Percentiles rank a stretch among this genome's conserved stretches.
Evolutionary conservation across 768 basidiomycete genomes (phyloP).

Genomic region (Lyophyllum shimeji): DNA sequence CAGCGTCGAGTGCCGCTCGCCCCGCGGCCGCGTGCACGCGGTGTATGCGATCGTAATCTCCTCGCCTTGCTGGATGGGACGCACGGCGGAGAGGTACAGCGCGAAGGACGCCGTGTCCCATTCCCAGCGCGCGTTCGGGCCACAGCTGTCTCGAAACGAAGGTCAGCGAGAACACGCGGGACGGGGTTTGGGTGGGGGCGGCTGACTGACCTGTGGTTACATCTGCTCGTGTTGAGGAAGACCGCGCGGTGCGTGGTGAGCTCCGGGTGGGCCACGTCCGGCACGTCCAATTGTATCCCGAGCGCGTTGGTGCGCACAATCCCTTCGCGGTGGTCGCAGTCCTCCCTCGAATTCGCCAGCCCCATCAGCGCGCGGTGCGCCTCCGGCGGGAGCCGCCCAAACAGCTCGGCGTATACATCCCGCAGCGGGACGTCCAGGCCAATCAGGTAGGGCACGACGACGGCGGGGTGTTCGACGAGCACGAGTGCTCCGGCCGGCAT

Average conservation of each 20-base stretch:
- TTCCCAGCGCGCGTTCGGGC: conserved; percentile 37
- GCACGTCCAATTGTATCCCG: conserved; percentile 20
- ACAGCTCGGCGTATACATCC: conserved; percentile 31
- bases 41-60: conserved; percentile 40
- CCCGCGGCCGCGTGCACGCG: conserved; percentile 20
- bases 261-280: conserved; percentile 15
- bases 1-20: conserved; percentile 22
- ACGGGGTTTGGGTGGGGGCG: background rate
- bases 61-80: conserved; percentile 31
- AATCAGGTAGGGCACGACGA: conserved; percentile 36
- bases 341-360: conserved; percentile 26
- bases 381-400: conserved; percentile 24
- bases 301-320: conserved; percentile 33
- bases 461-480: conserved; percentile 37
- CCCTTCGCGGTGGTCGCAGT: conserved; percentile 20
- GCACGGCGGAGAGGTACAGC: conserved; percentile 31
- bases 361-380: conserved; percentile 26
- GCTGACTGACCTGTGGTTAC: conserved; percentile 41
- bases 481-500: conserved; percentile 34
- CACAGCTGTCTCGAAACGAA: conserved; percentile 27
- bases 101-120: conserved; percentile 34
- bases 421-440: conserved; percentile 25
- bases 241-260: conserved; percentile 32
- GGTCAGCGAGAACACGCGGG: background rate
- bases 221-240: conserved; percentile 34